Conservation (phyloP, 2,329 filamentous ascomycete genomes). For the Neofusicoccum cordaticola region DNA sequence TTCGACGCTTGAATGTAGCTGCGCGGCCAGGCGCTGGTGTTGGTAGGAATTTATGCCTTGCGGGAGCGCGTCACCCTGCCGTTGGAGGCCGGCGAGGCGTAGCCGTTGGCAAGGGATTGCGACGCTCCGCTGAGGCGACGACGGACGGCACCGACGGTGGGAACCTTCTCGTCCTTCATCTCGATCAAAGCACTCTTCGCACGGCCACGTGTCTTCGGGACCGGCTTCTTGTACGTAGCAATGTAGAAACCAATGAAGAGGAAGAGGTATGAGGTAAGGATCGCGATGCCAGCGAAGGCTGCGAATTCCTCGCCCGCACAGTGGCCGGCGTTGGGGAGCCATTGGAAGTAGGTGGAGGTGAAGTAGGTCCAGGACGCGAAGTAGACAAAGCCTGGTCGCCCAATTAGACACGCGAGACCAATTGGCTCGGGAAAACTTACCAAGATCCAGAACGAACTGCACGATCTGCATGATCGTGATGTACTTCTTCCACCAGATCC, state of each 20-base stretch:
- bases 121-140: constrained; percentile 49
- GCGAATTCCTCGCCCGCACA: constrained; percentile 98
- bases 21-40: constrained; percentile 9
- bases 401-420: background rate
- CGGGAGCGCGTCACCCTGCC: constrained; percentile 64
- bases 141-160: constrained; percentile 52
- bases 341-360: constrained; percentile 82
- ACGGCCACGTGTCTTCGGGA: constrained; percentile 68
- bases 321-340: constrained; percentile 76
- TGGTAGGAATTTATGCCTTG: constrained; percentile 57
- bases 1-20: constrained; percentile 7
- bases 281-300: constrained; percentile 85
- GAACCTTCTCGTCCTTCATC: constrained; percentile 70
- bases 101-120: constrained; percentile 35
- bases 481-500: constrained; percentile 99
- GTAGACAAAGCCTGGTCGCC: constrained; percentile 79
- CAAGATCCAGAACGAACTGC: constrained; percentile 95
- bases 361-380: constrained; percentile 99
- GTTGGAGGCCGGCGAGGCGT: constrained; percentile 40
- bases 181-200: constrained; percentile 84
- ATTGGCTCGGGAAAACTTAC: constrained; percentile 51
- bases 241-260: constrained; percentile 99
- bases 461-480: constrained; percentile 96
- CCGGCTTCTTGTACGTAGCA: constrained; percentile 88
- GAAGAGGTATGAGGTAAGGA: constrained; percentile 90